A percentile compares a stretch with the other conserved stretches of the same genome.
phyloP scores from a whole-genome alignment of 2,329 filamentous ascomycete species.

The Hypoxylon sp. region DNA sequence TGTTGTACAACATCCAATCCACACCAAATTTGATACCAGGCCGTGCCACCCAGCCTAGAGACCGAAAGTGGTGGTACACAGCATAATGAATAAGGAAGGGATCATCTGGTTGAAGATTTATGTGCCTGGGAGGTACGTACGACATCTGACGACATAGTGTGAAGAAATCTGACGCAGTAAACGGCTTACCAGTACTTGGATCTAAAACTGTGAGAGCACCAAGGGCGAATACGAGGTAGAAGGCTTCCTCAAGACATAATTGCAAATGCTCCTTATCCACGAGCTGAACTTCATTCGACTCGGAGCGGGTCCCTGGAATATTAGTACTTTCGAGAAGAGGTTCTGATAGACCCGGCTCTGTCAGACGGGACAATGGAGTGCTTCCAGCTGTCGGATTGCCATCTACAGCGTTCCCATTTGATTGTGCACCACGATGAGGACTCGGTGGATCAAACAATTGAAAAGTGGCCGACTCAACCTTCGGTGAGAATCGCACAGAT shows the following conservation, averaged over 20 bases:
- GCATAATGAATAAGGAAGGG: slow-evolving; percentile 88
- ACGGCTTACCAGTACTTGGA: slow-evolving; percentile 59
- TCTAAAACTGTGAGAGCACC: slow-evolving; percentile 78
- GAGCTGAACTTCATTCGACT: slow-evolving; percentile 50
- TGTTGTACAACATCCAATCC: slow-evolving; percentile 94
- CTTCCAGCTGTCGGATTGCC: slow-evolving; percentile 36
- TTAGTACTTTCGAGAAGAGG: slow-evolving; percentile 14
- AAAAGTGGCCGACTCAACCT: slow-evolving; percentile 76
- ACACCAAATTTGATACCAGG: slow-evolving; percentile 95
- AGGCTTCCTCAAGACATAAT: slow-evolving; percentile 88
- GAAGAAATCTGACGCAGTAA: slow-evolving; percentile 73
- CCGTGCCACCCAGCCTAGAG: slow-evolving; percentile 93
- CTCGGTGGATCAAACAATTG: slow-evolving; percentile 67
- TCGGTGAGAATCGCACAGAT: slow-evolving; percentile 79
- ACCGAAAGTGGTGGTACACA: slow-evolving; percentile 96
- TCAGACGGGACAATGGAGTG: slow-evolving; percentile 34
- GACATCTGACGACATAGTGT: slow-evolving; percentile 78
- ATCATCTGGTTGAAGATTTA: slow-evolving; percentile 78
- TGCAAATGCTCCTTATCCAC: slow-evolving; percentile 86
- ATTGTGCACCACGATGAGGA: slow-evolving; percentile 55
- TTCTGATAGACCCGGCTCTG: slow-evolving; percentile 24
- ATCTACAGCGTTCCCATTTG: slow-evolving; percentile 45
- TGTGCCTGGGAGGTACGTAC: slow-evolving; percentile 73
- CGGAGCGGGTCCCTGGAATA: not conserved
- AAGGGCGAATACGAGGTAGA: slow-evolving; percentile 88